These are phyloP conservation scores for Mortierella claussenii DNA, from an alignment of 192 early-diverging fungal genomes.

Conservation along the genomic window DNA sequence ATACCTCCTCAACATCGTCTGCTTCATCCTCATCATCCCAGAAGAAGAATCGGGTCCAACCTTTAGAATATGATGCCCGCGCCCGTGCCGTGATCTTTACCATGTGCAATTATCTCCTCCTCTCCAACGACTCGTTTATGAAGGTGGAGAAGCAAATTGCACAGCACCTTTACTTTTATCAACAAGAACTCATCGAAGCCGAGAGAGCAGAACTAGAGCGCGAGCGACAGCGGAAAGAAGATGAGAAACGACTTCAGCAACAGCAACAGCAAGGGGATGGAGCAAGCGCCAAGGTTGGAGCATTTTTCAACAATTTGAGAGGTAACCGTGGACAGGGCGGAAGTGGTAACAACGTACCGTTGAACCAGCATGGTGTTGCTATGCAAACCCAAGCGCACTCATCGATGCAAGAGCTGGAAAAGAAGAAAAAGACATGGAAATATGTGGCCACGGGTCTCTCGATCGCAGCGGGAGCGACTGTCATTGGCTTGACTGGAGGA, in stretches of 20 bases:
- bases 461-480: slow-evolving; percentile 64
- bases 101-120: slow-evolving; percentile 44
- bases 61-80: slow-evolving; percentile 62
- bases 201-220: slow-evolving; percentile 15
- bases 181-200: slow-evolving; percentile 47
- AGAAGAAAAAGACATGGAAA: slow-evolving; percentile 58
- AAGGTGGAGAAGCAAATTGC: slow-evolving; percentile 58
- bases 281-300: slow-evolving; percentile 21
- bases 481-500: slow-evolving; percentile 62
- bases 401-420: slow-evolving; percentile 58
- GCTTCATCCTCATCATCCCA: neutral
- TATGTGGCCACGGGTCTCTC: slow-evolving; percentile 66
- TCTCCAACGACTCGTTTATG: slow-evolving; percentile 35
- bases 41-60: slow-evolving; percentile 13
- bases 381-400: slow-evolving; percentile 49
- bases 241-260: slow-evolving; percentile 13
- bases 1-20: slow-evolving; percentile 6
- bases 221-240: slow-evolving; percentile 19
- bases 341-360: neutral
- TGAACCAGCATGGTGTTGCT: slow-evolving; percentile 44
- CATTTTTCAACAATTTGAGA: slow-evolving; percentile 33
- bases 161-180: slow-evolving; percentile 65
- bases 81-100: slow-evolving; percentile 57
- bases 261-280: slow-evolving; percentile 17
- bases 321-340: slow-evolving; percentile 5